Conservation (phyloP, 495 filamentous ascomycete genomes). For the Xylaria longipes region DNA sequence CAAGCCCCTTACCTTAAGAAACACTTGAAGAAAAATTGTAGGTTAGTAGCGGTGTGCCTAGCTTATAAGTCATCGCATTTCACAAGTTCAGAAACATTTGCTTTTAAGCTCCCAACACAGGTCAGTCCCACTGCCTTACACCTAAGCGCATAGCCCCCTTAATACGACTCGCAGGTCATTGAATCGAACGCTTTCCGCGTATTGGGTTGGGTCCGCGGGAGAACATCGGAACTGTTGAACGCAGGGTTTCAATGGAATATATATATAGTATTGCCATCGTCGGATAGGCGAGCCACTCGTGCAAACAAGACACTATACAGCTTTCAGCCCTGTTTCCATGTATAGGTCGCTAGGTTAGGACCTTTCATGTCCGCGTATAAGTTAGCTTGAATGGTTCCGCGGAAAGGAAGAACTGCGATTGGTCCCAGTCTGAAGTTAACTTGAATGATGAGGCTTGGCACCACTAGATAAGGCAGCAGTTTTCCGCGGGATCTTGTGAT, state of each 20-base stretch:
- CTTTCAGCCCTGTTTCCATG: not conserved
- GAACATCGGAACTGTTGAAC: not conserved
- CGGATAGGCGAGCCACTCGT: not conserved
- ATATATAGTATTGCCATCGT: not conserved
- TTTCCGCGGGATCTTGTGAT: conserved; percentile 5
- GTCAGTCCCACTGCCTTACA: not conserved
- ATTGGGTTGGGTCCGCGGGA: not conserved
- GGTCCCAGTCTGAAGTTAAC: not conserved
- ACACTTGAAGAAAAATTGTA: not conserved
- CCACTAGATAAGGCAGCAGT: not conserved
- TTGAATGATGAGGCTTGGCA: conserved; percentile 10
- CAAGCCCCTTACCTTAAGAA: too few species aligned
- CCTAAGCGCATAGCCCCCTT: conserved; percentile 1
- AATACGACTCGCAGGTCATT: not conserved
- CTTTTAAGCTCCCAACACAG: not conserved
- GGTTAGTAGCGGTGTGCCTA: not conserved
- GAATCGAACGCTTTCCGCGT: not conserved
- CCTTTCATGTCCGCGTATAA: not conserved
- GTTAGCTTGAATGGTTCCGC: conserved; percentile 7
- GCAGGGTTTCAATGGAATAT: not conserved
- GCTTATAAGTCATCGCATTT: conserved; percentile 7
- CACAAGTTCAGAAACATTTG: not conserved
- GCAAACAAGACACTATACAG: not conserved
- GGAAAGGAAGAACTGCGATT: conserved; percentile 17
- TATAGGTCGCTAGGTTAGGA: not conserved